phyloP scores from a whole-genome alignment of 2,329 filamentous ascomycete genomes.

The Sporothrix dimorphospora region DNA sequence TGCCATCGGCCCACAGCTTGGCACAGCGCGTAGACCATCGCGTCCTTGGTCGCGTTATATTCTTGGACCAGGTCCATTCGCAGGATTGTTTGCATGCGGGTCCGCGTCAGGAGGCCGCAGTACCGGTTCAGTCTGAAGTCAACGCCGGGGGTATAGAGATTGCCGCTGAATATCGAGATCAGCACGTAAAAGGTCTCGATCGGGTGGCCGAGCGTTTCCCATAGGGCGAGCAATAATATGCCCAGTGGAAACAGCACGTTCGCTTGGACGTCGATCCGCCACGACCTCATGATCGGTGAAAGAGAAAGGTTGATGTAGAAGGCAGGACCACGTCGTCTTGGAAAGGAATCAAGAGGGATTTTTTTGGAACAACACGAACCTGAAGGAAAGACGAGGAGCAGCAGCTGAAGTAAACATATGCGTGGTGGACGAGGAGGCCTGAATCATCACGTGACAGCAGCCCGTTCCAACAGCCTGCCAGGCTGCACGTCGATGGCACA shows the following conservation, averaged over 20 bases:
- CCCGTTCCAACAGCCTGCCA: too few relatives aligned
- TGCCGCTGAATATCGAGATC: neutral
- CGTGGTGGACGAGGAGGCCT: too few relatives aligned
- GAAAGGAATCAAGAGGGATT: too few relatives aligned
- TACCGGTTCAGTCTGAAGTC: slow-evolving; percentile 3
- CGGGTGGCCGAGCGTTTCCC: slow-evolving; percentile 4
- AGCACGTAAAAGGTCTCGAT: slow-evolving; percentile 11
- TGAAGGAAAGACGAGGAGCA: too few relatives aligned
- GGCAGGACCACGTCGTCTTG: too few relatives aligned
- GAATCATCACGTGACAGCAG: too few relatives aligned
- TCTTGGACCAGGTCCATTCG: slow-evolving; percentile 12
- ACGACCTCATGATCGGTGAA: neutral
- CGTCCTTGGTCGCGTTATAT: too few relatives aligned
- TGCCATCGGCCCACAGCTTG: slow-evolving; percentile 9
- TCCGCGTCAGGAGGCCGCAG: slow-evolving; percentile 5
- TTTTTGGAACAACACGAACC: too few relatives aligned
- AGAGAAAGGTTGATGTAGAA: too few relatives aligned
- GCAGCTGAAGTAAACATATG: too few relatives aligned
- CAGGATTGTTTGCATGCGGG: slow-evolving; percentile 9
- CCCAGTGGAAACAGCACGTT: slow-evolving; percentile 16
- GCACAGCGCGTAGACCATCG: neutral
- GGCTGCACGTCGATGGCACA: too few relatives aligned
- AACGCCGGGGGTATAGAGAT: neutral
- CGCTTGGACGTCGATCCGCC: neutral
- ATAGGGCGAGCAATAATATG: neutral